A percentile compares a stretch with the other conserved stretches of the same genome.
Conservation (phyloP, 2,329 filamentous ascomycete genomes). For the Intubia oerlemansii region DNA sequence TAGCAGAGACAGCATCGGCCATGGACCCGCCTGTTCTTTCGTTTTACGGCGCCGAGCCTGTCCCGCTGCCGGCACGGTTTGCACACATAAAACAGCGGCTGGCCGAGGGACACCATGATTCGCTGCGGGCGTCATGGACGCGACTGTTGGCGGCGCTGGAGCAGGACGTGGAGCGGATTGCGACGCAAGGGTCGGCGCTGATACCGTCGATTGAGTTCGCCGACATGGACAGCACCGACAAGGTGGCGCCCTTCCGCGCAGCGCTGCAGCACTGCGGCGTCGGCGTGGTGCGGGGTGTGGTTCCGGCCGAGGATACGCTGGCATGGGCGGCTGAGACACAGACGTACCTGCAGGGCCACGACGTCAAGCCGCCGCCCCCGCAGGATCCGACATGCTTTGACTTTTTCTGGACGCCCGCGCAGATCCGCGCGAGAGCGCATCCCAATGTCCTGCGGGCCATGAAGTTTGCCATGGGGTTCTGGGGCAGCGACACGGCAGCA, state of each 20-base stretch:
- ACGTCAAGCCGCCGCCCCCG: slow-evolving; percentile 32
- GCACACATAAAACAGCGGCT: slow-evolving; percentile 32
- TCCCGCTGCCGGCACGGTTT: slow-evolving; percentile 36
- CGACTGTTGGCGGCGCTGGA: slow-evolving; percentile 29
- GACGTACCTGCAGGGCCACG: slow-evolving; percentile 33
- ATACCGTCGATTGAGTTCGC: slow-evolving; percentile 33
- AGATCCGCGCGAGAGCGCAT: slow-evolving; percentile 45
- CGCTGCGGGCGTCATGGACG: slow-evolving; percentile 31
- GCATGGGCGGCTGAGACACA: slow-evolving; percentile 36
- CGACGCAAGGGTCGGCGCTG: slow-evolving; percentile 25
- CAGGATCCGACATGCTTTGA: slow-evolving; percentile 50
- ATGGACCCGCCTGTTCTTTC: slow-evolving; percentile 31
- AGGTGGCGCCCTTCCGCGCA: slow-evolving; percentile 30
- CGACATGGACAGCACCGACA: slow-evolving; percentile 24
- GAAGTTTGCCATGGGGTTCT: slow-evolving; percentile 43
- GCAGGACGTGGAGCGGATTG: slow-evolving; percentile 18
- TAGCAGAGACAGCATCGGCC: too few relatives aligned
- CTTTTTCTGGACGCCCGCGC: slow-evolving; percentile 52
- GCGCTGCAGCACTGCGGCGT: slow-evolving; percentile 40
- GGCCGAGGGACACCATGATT: slow-evolving; percentile 30
- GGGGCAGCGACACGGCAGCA: slow-evolving; percentile 19
- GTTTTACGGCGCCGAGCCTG: slow-evolving; percentile 33
- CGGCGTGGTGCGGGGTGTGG: slow-evolving; percentile 42
- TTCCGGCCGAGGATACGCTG: slow-evolving; percentile 33
- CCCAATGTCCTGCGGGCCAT: slow-evolving; percentile 41